Conservation (phyloP, 2,329 filamentous ascomycete genomes). For the Colletotrichum chrysophilum region DNA sequence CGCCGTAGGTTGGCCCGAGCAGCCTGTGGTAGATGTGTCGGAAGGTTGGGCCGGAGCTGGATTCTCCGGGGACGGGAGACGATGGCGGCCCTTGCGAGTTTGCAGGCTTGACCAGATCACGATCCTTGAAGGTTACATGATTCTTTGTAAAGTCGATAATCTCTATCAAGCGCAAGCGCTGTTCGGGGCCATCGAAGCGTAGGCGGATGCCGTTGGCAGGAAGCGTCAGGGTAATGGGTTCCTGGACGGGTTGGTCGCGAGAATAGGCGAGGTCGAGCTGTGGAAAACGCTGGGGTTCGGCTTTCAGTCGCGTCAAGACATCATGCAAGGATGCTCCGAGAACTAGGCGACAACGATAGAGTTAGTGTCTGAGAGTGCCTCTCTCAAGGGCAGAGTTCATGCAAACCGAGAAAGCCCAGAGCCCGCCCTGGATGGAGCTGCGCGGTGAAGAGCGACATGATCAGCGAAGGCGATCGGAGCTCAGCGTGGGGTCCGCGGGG, state of each 20-base stretch:
- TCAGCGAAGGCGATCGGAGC: constrained; percentile 12
- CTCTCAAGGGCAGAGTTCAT: constrained; percentile 5
- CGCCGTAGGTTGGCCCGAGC: constrained; percentile 92
- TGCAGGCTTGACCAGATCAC: constrained; percentile 75
- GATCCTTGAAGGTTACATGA: constrained; percentile 79
- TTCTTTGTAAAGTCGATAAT: constrained; percentile 89
- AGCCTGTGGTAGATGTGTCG: constrained; percentile 90
- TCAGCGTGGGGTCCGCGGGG: constrained; percentile 13
- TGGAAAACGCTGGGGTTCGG: constrained; percentile 82
- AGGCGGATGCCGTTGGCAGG: constrained; percentile 87
- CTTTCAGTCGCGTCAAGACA: constrained; percentile 84
- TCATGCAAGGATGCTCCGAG: constrained; percentile 93
- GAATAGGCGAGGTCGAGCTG: constrained; percentile 85
- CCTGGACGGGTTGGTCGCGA: constrained; percentile 72
- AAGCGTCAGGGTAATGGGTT: constrained; percentile 77
- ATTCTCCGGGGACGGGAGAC: constrained; percentile 31
- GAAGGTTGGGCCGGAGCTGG: constrained; percentile 73
- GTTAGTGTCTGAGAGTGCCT: constrained; percentile 21
- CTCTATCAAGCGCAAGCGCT: constrained; percentile 89
- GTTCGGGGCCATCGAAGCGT: constrained; percentile 92
- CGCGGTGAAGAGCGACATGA: constrained; percentile 58
- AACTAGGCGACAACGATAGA: constrained; percentile 52
- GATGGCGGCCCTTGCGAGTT: constrained; percentile 36
- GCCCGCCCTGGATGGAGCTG: constrained; percentile 71
- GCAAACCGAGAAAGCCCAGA: constrained; percentile 62